These are phyloP conservation scores for Cucurbitaria berberidis DNA, from an alignment of 2,329 filamentous ascomycete genomes.

Conservation along the genomic window DNA sequence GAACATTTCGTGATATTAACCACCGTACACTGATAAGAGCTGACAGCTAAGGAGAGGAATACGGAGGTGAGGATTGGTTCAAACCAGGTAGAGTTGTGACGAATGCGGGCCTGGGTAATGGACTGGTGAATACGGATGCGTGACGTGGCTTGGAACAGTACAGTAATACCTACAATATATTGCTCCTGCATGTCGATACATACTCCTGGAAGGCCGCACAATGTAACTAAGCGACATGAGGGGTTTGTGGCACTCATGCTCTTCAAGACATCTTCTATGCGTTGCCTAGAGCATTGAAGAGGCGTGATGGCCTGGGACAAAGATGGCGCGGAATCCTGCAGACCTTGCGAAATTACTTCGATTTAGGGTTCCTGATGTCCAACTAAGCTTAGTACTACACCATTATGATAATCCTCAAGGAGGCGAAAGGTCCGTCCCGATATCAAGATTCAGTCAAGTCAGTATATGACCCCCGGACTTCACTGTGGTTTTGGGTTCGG, in stretches of 20 bases:
- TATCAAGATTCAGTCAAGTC: conserved; percentile 7
- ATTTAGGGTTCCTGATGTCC: not conserved
- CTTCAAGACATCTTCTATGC: not conserved
- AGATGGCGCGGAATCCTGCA: too few relatives aligned
- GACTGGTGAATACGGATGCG: conserved; percentile 23
- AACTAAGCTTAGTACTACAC: conserved; percentile 1
- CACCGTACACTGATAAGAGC: conserved; percentile 21
- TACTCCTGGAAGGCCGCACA: conserved; percentile 10
- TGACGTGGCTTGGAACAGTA: conserved; percentile 11
- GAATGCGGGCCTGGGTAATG: conserved; percentile 8
- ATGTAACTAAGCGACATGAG: conserved; percentile 1
- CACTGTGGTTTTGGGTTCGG: not conserved
- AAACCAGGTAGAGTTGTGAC: conserved; percentile 2
- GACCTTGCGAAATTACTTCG: not conserved
- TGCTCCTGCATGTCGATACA: conserved; percentile 20
- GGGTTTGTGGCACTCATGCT: not conserved
- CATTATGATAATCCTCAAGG: not conserved
- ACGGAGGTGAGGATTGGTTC: conserved; percentile 21
- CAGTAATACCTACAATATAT: conserved; percentile 29
- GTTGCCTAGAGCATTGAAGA: not conserved
- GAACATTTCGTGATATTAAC: conserved; percentile 1
- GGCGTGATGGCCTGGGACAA: not conserved
- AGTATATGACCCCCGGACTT: conserved; percentile 12
- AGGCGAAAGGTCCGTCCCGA: conserved; percentile 3
- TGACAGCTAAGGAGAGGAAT: conserved; percentile 24